These are phyloP conservation scores for Beverwykella pulmonaria DNA, from an alignment of 495 filamentous ascomycete species.

Conservation along the genomic window DNA sequence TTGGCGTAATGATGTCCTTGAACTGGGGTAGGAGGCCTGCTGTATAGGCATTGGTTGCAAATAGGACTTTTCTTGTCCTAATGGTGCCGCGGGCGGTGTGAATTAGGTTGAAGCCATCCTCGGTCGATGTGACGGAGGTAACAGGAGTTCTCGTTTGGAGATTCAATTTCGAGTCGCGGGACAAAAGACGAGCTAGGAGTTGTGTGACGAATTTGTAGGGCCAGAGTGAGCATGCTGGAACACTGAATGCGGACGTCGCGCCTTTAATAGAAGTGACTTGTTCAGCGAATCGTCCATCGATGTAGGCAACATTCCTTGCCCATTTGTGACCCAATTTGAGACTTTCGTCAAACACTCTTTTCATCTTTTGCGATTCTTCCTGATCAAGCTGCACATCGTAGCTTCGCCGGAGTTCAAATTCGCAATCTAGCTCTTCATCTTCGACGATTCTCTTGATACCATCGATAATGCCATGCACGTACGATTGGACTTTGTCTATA, in stretches of 20 bases:
- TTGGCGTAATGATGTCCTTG: conserved; percentile 61
- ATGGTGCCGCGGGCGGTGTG: conserved; percentile 60
- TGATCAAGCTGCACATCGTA: conserved; percentile 46
- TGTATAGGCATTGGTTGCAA: conserved; percentile 76
- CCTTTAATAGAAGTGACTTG: conserved; percentile 60
- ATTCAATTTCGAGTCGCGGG: conserved; percentile 53
- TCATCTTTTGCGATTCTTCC: background rate
- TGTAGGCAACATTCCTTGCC: background rate
- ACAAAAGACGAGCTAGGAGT: conserved; percentile 3
- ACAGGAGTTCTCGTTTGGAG: conserved; percentile 61
- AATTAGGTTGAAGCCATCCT: conserved; percentile 45
- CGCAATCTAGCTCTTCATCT: conserved; percentile 54
- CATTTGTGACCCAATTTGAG: conserved; percentile 1
- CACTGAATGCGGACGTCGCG: conserved; percentile 56
- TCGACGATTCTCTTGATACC: conserved; percentile 48
- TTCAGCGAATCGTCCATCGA: conserved; percentile 43
- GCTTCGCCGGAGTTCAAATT: conserved; percentile 60
- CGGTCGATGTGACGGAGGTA: background rate
- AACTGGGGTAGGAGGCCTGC: conserved; percentile 60
- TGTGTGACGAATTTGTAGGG: conserved; percentile 55
- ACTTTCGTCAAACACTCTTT: conserved; percentile 6
- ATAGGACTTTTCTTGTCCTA: conserved; percentile 56
- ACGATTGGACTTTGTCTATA: background rate
- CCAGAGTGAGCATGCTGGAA: conserved; percentile 56
- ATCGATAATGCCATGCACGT: conserved; percentile 10